Conservation (phyloP, 148 eudicot genomes). For the Chenopodium formosanum region DNA sequence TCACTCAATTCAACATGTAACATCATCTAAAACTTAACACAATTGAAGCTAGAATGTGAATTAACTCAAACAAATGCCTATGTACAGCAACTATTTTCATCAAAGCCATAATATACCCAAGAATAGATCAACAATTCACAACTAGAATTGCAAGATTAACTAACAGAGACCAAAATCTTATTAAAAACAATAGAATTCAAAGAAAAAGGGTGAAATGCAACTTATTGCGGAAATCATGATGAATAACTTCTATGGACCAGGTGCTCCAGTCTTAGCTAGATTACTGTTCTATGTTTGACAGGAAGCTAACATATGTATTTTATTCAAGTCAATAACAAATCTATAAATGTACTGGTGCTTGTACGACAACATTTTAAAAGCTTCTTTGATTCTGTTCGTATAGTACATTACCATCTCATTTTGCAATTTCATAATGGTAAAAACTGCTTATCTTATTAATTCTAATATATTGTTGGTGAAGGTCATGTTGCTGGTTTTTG, state of each 20-base stretch:
- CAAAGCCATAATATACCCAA: too few relatives aligned
- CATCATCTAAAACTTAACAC: too few relatives aligned
- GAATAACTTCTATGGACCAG: background rate
- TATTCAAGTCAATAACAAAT: background rate
- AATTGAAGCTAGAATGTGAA: too few relatives aligned
- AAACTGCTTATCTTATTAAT: background rate
- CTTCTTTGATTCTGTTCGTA: background rate
- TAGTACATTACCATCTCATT: background rate
- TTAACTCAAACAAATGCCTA: too few relatives aligned
- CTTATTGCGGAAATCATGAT: too few relatives aligned
- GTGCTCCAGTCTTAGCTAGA: background rate
- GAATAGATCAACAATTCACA: too few relatives aligned
- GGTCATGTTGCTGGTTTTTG: slow-evolving; percentile 89
- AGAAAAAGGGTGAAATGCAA: too few relatives aligned
- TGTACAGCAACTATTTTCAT: too few relatives aligned
- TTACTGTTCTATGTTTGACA: background rate
- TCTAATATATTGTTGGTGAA: slow-evolving; percentile 29
- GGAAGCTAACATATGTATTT: background rate
- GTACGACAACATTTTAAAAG: background rate
- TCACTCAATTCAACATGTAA: too few relatives aligned
- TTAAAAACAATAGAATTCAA: too few relatives aligned
- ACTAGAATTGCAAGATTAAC: too few relatives aligned
- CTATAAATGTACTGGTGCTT: background rate
- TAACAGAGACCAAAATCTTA: too few relatives aligned
- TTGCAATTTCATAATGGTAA: background rate